These are phyloP conservation scores for Phytopythium delawarense DNA, from an alignment of 352 stramenopile species.

Conservation along the genomic window DNA sequence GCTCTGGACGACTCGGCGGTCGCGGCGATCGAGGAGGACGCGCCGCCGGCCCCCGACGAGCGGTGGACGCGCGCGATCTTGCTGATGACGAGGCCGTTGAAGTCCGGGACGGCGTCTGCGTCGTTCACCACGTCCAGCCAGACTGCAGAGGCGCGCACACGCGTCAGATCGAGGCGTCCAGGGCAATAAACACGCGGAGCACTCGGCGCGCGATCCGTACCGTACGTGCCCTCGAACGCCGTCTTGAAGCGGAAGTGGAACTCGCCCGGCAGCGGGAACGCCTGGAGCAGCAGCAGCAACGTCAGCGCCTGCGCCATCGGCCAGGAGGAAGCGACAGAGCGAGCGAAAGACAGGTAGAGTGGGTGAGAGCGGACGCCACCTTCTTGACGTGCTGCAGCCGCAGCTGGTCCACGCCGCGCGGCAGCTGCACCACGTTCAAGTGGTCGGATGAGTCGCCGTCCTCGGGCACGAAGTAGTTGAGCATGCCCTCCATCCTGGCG, in stretches of 20 bases:
- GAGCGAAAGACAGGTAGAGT: too few species aligned
- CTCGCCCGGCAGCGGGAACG: conserved; percentile 73
- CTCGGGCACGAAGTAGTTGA: conserved; percentile 87
- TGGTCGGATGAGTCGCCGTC: conserved; percentile 84
- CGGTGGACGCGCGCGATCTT: conserved; percentile 75
- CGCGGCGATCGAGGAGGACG: conserved; percentile 1
- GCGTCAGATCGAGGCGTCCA: neutral
- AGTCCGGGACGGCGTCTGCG: conserved; percentile 65
- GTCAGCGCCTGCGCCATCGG: neutral
- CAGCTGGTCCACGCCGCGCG: conserved; percentile 61
- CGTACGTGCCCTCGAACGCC: conserved; percentile 81
- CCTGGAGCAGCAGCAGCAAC: conserved; percentile 8
- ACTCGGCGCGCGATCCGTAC: conserved; percentile 22
- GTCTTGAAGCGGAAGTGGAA: conserved; percentile 89
- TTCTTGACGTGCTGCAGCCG: conserved; percentile 80
- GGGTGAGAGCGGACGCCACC: conserved; percentile 19
- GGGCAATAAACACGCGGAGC: neutral
- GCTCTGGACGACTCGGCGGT: conserved; percentile 32
- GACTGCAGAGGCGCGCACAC: conserved; percentile 26
- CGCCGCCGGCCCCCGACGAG: conserved; percentile 12
- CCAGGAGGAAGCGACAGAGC: too few species aligned
- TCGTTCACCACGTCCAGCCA: conserved; percentile 81
- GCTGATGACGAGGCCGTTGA: conserved; percentile 73
- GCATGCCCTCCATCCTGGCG: conserved; percentile 74
- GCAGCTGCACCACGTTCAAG: conserved; percentile 79